phyloP scores from a whole-genome alignment of 345 rosid species.

The Bruguiera sexangula region DNA sequence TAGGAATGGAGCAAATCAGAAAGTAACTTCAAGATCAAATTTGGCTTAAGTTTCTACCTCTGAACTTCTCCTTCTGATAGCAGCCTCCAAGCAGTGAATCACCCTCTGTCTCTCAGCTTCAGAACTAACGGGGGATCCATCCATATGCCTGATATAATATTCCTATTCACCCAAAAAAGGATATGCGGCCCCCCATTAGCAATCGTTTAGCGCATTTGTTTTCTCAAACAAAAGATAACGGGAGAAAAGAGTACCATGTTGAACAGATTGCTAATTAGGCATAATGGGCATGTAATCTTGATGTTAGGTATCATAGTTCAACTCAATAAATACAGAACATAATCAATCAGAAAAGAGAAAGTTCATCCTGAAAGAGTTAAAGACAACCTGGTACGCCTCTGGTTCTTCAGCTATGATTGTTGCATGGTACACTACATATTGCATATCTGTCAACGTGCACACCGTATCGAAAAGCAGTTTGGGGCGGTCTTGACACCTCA shows the following conservation, averaged over 20 bases:
- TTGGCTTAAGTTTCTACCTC: conserved; percentile 37
- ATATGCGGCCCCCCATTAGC: background rate
- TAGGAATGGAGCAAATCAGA: background rate
- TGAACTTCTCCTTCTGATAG: conserved; percentile 70
- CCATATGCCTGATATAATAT: conserved; percentile 81
- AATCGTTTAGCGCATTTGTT: background rate
- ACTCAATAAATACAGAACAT: background rate
- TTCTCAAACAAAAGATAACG: background rate
- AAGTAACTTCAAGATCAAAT: conserved; percentile 8
- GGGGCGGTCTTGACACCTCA: conserved; percentile 69
- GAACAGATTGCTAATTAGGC: background rate
- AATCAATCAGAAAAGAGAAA: conserved; percentile 9
- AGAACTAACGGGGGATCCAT: conserved; percentile 85
- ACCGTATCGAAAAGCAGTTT: conserved; percentile 74
- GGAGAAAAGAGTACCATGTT: background rate
- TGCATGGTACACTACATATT: conserved; percentile 69
- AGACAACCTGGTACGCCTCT: conserved; percentile 69
- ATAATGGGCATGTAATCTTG: background rate
- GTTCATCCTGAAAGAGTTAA: background rate
- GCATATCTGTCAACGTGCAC: conserved; percentile 82
- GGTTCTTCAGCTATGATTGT: conserved; percentile 69
- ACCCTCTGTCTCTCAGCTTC: conserved; percentile 94
- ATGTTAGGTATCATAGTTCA: background rate
- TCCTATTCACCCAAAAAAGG: conserved; percentile 45
- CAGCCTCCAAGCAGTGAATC: conserved; percentile 91